Percentiles rank a stretch among this genome's conserved stretches.
Evolutionary conservation across 2,329 filamentous ascomycete species (phyloP).

Genomic region (Xylaria polymorpha): DNA sequence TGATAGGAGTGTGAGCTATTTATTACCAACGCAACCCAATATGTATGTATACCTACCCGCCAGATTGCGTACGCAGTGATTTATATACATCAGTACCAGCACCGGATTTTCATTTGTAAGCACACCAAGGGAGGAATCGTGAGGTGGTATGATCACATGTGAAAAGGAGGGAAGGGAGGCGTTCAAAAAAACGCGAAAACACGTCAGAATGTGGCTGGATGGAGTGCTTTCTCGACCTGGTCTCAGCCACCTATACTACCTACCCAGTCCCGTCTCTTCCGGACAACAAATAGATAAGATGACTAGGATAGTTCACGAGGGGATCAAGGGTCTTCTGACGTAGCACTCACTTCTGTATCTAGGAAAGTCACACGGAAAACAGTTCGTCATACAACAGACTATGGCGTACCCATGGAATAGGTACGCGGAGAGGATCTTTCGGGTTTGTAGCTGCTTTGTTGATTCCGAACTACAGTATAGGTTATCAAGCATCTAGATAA

Average conservation of each 20-base stretch:
- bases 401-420: not conserved
- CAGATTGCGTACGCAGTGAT: not conserved
- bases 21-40: not conserved
- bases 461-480: not conserved
- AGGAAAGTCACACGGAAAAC: not conserved
- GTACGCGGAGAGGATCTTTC: not conserved
- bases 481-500: not conserved
- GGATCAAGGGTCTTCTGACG: not conserved
- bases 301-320: not conserved
- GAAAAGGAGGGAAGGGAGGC: not conserved
- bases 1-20: not conserved
- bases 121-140: not conserved
- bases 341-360: not conserved
- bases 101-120: slow-evolving; percentile 22
- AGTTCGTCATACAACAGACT: not conserved
- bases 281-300: slow-evolving; percentile 1
- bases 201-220: slow-evolving; percentile 32
- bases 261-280: slow-evolving; percentile 20
- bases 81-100: not conserved
- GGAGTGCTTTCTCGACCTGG: slow-evolving; percentile 17
- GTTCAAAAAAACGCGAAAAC: not conserved
- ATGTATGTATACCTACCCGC: not conserved
- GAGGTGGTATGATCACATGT: not conserved
- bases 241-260: not conserved
- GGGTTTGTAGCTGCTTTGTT: not conserved